These are phyloP conservation scores for Serpula lacrymans DNA, from an alignment of 768 basidiomycete genomes.

Conservation along the genomic window DNA sequence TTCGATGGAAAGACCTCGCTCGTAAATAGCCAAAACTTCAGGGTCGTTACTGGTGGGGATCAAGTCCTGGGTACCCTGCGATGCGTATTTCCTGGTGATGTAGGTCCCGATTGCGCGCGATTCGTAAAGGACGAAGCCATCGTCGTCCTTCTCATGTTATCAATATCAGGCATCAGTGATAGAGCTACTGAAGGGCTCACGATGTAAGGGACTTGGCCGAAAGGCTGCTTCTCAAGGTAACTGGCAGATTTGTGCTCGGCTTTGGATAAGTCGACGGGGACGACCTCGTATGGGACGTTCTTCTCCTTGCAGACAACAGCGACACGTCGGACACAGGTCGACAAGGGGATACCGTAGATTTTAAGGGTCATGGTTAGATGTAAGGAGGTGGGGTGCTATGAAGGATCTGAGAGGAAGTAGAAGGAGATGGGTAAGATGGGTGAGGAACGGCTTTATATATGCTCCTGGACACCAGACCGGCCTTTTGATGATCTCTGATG, in stretches of 20 bases:
- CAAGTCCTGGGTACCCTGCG: constrained; percentile 40
- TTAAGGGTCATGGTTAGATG: constrained; percentile 27
- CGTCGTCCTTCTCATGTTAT: constrained; percentile 39
- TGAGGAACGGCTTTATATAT: too few species aligned
- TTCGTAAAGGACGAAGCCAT: constrained; percentile 55
- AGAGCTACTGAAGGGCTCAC: constrained; percentile 19
- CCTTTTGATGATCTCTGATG: too few species aligned
- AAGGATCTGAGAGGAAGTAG: not conserved
- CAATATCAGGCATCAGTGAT: not conserved
- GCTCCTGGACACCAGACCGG: too few species aligned
- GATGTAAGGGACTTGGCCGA: constrained; percentile 60
- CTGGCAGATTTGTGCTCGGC: constrained; percentile 27
- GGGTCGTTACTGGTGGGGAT: constrained; percentile 41
- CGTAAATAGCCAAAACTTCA: constrained; percentile 13
- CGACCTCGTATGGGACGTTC: constrained; percentile 31
- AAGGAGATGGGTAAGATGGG: too few species aligned
- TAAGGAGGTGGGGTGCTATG: not conserved
- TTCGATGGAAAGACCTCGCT: constrained; percentile 40
- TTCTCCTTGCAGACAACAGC: constrained; percentile 31
- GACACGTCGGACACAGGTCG: constrained; percentile 35
- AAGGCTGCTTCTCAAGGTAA: constrained; percentile 29
- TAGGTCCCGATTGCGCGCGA: constrained; percentile 54
- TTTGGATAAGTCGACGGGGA: constrained; percentile 23
- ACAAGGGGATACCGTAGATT: constrained; percentile 22
- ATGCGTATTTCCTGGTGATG: constrained; percentile 45